Base-by-base conservation (phyloP, 768 basidiomycete species). In the Mycena chlorophos region DNA sequence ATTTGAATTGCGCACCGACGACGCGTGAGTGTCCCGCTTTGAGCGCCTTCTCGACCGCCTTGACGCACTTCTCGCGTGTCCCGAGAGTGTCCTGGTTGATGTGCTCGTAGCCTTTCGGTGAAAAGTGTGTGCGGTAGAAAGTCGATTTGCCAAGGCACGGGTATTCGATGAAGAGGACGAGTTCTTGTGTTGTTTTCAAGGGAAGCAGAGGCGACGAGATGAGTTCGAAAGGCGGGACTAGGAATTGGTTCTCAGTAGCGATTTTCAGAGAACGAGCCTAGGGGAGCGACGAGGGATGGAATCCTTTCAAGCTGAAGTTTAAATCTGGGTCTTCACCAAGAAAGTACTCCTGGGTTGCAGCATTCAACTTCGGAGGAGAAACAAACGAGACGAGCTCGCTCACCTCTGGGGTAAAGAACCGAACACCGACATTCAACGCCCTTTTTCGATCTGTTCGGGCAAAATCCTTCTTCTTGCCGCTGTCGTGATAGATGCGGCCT, bases 381-480 rank as follows among this genome's bases (percentile, higher is more conserved):
- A 6, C 16, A 37, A 45, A 10, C 42, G 13, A 23, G 12, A 40
- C n/a, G 22, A 10, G 3, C 4, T 19, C 13, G 29, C 29, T 47
- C 63, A 91, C 92, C 76, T 97, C 94, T 19, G 94, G 94, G 1
- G 94, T 95, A 46, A 78, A 77, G 66, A 96, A 97, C 12, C 73
- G 73, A 2, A 97, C 66, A 0, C 77, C 87, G 6, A 87, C 66
- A 61, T 95, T 96, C 2, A 85, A 67, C 0, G 94, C 92, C 78
- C 87, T 91, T 71, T 95, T 91, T 39, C 88, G 79, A 69, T 97
- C 94, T 0, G 88, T 89, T 57, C 86, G 84, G 5, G 88, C 81
- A 66, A 89, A 90, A 71, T 97, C 94, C 25, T 71, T 69, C 43
- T 77, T n/a, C 29, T 37, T 51, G 19, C 42, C 72, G 29, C 63